These are phyloP conservation scores for Hanseniaspora guilliermondii DNA, from an alignment of 805 yeast species.

Conservation along the genomic window DNA sequence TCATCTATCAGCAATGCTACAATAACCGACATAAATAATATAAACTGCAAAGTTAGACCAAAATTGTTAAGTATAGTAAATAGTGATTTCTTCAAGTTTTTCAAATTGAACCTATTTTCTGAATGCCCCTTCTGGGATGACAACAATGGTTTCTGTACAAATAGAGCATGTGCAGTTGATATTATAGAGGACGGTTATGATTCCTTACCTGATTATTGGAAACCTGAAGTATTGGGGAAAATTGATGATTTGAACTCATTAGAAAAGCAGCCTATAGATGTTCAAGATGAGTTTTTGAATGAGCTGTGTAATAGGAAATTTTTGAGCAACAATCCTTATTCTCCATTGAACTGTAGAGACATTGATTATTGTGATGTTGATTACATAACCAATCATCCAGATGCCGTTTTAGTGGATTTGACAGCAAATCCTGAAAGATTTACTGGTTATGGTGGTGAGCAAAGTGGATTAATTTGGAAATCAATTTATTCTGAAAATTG, in stretches of 20 bases:
- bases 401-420: constrained; percentile 74
- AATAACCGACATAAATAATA: constrained; percentile 37
- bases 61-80: constrained; percentile 45
- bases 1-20: constrained; percentile 29
- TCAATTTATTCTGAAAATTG: constrained; percentile 88
- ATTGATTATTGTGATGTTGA: constrained; percentile 61
- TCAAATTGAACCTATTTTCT: constrained; percentile 68
- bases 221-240: constrained; percentile 50
- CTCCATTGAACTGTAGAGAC: constrained; percentile 25
- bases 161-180: constrained; percentile 82
- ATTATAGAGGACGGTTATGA: constrained; percentile 55
- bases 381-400: constrained; percentile 39
- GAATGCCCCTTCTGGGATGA: constrained; percentile 82
- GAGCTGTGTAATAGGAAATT: constrained; percentile 27
- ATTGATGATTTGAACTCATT: constrained; percentile 21
- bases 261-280: constrained; percentile 24
- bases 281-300: constrained; percentile 29
- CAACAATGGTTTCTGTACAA: constrained; percentile 67
- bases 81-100: constrained; percentile 77
- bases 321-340: constrained; percentile 1
- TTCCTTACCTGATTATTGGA: constrained; percentile 59
- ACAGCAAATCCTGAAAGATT: constrained; percentile 87
- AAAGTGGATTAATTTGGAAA: constrained; percentile 83
- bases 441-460: constrained; percentile 91
- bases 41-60: constrained; percentile 44